Conservation (phyloP, 179 eudicot species). For the Patellifolia procumbens region DNA sequence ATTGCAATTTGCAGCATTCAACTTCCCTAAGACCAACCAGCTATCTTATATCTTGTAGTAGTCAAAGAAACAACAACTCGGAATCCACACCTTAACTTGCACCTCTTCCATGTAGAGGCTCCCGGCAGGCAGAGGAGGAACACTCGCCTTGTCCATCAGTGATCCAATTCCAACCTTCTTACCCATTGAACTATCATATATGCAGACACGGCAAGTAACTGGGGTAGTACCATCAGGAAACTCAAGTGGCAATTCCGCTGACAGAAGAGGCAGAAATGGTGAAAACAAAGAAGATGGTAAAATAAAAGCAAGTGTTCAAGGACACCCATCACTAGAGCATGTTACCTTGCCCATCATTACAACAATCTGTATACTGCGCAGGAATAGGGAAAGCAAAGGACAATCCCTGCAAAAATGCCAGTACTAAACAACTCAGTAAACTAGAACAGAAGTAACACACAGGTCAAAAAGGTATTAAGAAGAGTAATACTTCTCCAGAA, state of each 20-base stretch:
- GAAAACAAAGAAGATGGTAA: neutral
- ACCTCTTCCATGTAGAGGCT: conserved; percentile 97
- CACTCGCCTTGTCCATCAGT: conserved; percentile 71
- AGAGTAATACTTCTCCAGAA: neutral
- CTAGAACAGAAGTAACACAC: conserved; percentile 3
- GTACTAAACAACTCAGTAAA: conserved; percentile 19
- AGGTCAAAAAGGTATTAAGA: neutral
- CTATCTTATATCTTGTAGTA: neutral
- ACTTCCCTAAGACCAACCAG: neutral
- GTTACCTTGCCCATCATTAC: conserved; percentile 77
- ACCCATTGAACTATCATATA: conserved; percentile 79
- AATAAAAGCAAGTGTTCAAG: neutral
- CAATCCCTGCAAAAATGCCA: conserved; percentile 63
- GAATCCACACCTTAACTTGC: conserved; percentile 73
- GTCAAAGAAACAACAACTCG: conserved; percentile 1
- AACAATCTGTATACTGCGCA: conserved; percentile 72
- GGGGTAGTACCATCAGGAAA: conserved; percentile 99
- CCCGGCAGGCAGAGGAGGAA: conserved; percentile 74
- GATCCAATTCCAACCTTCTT: conserved; percentile 90
- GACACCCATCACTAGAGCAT: conserved; percentile 9
- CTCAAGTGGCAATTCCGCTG: conserved; percentile 92
- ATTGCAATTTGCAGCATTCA: neutral
- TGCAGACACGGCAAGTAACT: conserved; percentile 91
- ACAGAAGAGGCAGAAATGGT: conserved; percentile 9
- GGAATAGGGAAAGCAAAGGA: conserved; percentile 97